These are phyloP conservation scores for Ganoderma resinaceum DNA, from an alignment of 1,284 basidiomycete species.

Conservation along the genomic window DNA sequence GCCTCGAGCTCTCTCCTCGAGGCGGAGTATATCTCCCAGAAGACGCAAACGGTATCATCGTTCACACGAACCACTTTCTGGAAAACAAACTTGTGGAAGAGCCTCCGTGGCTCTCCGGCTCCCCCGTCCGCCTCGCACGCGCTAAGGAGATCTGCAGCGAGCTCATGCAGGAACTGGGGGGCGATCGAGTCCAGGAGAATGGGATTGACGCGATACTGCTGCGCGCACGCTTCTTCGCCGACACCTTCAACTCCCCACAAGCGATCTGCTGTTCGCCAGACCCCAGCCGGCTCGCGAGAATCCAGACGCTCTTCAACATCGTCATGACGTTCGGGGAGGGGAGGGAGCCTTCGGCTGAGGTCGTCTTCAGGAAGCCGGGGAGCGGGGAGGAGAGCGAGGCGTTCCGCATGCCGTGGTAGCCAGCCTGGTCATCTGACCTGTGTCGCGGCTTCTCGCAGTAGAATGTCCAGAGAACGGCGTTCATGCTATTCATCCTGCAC, in stretches of 20 bases:
- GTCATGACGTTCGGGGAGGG: slow-evolving; percentile 42
- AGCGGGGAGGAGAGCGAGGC: slow-evolving; percentile 34
- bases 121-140: slow-evolving; percentile 39
- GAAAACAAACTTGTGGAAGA: slow-evolving; percentile 42
- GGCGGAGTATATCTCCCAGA: slow-evolving; percentile 38
- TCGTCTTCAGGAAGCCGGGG: slow-evolving; percentile 42
- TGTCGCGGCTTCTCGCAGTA: neutral
- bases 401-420: slow-evolving; percentile 39
- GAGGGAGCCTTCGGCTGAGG: slow-evolving; percentile 38
- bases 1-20: slow-evolving; percentile 42
- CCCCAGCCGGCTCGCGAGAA: slow-evolving; percentile 29
- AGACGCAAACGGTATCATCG: slow-evolving; percentile 39
- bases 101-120: slow-evolving; percentile 43
- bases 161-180: slow-evolving; percentile 27
- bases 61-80: slow-evolving; percentile 47
- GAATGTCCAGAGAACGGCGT: neutral
- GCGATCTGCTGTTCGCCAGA: slow-evolving; percentile 43
- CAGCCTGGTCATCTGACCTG: slow-evolving; percentile 1
- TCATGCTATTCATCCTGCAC: neutral
- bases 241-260: slow-evolving; percentile 40
- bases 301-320: slow-evolving; percentile 45
- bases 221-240: slow-evolving; percentile 40
- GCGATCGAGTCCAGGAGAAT: slow-evolving; percentile 24
- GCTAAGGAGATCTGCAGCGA: slow-evolving; percentile 36
- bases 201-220: slow-evolving; percentile 35